Evolutionary conservation across 164 flowering plant genomes (phyloP).

Genomic region (Stephania cephalantha): DNA sequence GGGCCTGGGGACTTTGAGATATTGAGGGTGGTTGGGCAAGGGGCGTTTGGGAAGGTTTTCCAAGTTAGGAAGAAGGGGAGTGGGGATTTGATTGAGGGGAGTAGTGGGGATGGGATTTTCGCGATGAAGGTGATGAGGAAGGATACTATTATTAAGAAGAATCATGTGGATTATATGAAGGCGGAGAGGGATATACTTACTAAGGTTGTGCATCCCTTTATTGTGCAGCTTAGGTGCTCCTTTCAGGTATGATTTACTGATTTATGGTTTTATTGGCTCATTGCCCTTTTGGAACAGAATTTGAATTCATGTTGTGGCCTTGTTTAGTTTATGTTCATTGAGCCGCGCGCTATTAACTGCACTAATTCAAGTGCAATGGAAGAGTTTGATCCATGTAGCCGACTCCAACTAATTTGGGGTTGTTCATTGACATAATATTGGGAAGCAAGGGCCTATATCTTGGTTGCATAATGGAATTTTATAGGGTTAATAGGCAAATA

Average conservation of each 20-base stretch:
- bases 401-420: no score
- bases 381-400: no score
- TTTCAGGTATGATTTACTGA: slow-evolving; percentile 55
- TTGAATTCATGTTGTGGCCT: no score
- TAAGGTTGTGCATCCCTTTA: slow-evolving; percentile 84
- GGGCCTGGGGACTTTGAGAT: slow-evolving; percentile 78
- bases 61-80: slow-evolving; percentile 53
- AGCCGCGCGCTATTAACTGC: no score
- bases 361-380: no score
- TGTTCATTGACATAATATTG: no score
- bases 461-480: no score
- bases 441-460: no score
- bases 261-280: not conserved
- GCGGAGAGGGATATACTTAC: slow-evolving; percentile 95
- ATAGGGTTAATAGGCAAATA: no score
- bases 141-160: slow-evolving; percentile 74
- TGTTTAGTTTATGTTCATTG: no score
- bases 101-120: slow-evolving; percentile 50
- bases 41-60: slow-evolving; percentile 86
- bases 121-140: slow-evolving; percentile 99
- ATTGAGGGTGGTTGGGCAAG: slow-evolving; percentile 71
- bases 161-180: slow-evolving; percentile 92
- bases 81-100: slow-evolving; percentile 1
- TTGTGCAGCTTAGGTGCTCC: slow-evolving; percentile 84
- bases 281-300: not conserved